Evolutionary conservation across 169 alveolate species (phyloP).

Genomic region (Eimeria sp.): DNA sequence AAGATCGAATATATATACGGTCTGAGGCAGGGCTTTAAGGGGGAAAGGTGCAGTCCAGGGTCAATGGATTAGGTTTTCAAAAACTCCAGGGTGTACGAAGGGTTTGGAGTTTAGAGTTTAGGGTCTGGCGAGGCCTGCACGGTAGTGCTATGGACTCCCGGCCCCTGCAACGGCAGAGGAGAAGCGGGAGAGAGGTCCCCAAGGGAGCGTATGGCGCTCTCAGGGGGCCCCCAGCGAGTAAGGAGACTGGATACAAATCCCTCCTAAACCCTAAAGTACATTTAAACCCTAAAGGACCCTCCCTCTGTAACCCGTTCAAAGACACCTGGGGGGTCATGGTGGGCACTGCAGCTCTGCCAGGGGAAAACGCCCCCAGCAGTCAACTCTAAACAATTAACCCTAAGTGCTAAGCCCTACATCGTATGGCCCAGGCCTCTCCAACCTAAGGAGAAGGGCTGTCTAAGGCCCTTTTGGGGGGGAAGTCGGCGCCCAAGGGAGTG

Average conservation of each 20-base stretch:
- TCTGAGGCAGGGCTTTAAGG: too few species aligned
- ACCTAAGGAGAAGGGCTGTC: background rate
- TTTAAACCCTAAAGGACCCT: background rate
- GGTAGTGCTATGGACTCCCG: background rate
- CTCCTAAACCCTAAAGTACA: too few species aligned
- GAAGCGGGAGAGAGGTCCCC: background rate
- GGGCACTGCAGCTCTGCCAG: background rate
- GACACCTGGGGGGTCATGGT: conserved; percentile 18
- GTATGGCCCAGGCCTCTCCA: background rate
- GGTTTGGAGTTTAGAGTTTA: background rate
- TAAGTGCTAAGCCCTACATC: background rate
- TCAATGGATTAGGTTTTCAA: background rate
- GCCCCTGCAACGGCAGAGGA: background rate
- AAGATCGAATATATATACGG: too few species aligned
- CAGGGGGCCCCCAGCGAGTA: background rate
- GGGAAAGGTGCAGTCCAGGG: background rate
- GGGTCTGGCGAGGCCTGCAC: background rate
- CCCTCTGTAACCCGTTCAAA: background rate
- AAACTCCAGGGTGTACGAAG: background rate
- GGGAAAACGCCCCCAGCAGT: background rate
- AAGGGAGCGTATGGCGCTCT: background rate
- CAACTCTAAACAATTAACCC: background rate
- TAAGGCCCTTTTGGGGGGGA: background rate
- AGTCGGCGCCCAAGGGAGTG: background rate
- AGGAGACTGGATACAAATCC: background rate